Base-by-base conservation (phyloP, 352 stramenopile species). In the Phytopythium oedochilum region DNA sequence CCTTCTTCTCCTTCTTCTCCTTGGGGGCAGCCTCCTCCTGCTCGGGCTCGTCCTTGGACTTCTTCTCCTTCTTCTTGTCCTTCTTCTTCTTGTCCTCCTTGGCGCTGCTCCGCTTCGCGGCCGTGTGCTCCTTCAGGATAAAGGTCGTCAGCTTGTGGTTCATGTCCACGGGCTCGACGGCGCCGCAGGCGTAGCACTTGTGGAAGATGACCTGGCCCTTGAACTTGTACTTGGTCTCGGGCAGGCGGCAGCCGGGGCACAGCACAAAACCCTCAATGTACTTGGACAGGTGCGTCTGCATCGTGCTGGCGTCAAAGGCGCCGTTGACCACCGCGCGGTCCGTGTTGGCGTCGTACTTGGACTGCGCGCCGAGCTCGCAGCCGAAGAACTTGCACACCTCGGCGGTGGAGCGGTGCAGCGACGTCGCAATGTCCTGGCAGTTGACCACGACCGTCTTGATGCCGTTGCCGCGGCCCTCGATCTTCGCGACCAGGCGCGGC, bases 301-400 rank as follows among this genome's bases (percentile, higher is more conserved):
- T 88, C 58, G 78, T 70, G 55, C 92, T 77, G 39, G 88, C 92
- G 18, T 98, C 92, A 59, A 98, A 97, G 28, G 96, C 90, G 56
- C 97, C 97, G 73, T 99, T 99, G 34, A 99, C 96, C 57, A 98
- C 92, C 14, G 94, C 93, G 53, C 96, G 90, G 68, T 98, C 91
- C 7, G 90, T 97, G 51, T 97, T 97, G 9, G 96, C 86, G 61
- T 96, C 92, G 75, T 97, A 99, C 54, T 97, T 98, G 58, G 96
- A 99, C 80, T 99, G 97, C 28, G 97, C 96, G 43, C 97, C 97
- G 1, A 99, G 75, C 75, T 99, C 97, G 57, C 72, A 98, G 48
- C 97, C 97, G 61, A 99, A 99, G 72, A 99, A 99, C 86, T 98
- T 99, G 91, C 89, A 99, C 26, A 99, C 96, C 74, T 99, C 96